These are phyloP conservation scores for Rhodamnia argentea DNA, from an alignment of 345 rosid genomes.

Conservation along the genomic window DNA sequence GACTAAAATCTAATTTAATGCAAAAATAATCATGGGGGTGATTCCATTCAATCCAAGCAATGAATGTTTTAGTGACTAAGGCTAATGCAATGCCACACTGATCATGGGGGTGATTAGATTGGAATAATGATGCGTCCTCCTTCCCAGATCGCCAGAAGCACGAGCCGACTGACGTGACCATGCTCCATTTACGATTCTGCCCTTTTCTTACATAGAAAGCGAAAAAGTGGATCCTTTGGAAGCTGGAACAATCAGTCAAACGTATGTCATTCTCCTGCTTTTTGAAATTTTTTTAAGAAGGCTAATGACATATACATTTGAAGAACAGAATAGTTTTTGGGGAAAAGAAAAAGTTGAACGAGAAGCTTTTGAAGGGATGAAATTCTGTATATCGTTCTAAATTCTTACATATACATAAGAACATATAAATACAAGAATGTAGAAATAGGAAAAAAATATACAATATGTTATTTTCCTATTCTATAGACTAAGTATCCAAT, in stretches of 20 bases:
- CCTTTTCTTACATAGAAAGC: neutral
- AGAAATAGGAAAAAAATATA: no score
- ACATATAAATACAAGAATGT: no score
- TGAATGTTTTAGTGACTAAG: neutral
- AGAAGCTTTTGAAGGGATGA: no score
- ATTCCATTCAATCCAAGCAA: neutral
- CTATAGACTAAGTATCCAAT: no score
- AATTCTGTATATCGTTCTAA: no score
- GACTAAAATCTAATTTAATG: neutral
- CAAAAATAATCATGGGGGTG: neutral
- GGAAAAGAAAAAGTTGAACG: no score
- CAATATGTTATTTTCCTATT: no score
- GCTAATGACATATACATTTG: no score
- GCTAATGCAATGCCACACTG: neutral
- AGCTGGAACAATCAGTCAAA: neutral
- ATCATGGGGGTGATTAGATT: neutral
- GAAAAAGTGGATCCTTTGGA: neutral
- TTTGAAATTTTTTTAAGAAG: neutral
- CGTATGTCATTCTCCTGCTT: neutral
- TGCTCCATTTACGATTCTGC: neutral
- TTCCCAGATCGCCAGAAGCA: neutral
- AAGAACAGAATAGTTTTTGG: no score
- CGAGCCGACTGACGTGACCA: neutral
- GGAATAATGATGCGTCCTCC: neutral
- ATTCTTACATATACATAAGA: no score